Evolutionary conservation across 75 land plant species (phyloP), one percentile per base, ranked within the genome.

Genomic region (Selaginella tamariscina): DNA sequence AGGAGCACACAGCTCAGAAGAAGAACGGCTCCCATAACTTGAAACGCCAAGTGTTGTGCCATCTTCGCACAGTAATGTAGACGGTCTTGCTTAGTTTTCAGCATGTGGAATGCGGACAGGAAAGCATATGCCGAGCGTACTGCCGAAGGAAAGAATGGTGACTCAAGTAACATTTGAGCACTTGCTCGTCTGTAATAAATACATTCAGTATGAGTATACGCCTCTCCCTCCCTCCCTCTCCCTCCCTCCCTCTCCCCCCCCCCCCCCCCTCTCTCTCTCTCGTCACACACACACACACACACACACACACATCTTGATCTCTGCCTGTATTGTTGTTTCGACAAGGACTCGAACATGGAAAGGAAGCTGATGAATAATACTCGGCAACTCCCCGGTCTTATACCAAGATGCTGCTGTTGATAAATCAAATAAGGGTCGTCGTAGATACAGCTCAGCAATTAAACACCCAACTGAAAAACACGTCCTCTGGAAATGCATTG

Each of bases 401-500:
- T 64, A 65, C 67, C 74, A 91, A 15, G 60, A 64, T 30, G 69
- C 66, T 24, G 85, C 67, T 0, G 92, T 81, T 22, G 73, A 63
- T 32, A 80, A 73, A 79, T 85, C 81, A 82, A 91, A 91, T 32
- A 91, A 83, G 29, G 96, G 96, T 70, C 65, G 87, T 56, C 56
- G 70, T 77, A 91, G 67, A 70, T 85, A 74, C 28, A 88, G 71
- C 73, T 91, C 96, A 15, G 88, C 92, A 30, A 91, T 44, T 29
- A 91, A 62, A 69, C 96, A 91, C 2, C 93, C 96, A 24, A 82
- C 23, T 39, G 55, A 88, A 77, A 79, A 88, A 91, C 55, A 91
- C 82, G 59, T 91, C 96, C n/a, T n/a, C n/a, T n/a, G n/a, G n/a
- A n/a, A n/a, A n/a, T n/a, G n/a, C n/a, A 28, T 26, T 32, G 13